Base-by-base conservation (phyloP, 345 rosid species). In the Camelina sativa region DNA sequence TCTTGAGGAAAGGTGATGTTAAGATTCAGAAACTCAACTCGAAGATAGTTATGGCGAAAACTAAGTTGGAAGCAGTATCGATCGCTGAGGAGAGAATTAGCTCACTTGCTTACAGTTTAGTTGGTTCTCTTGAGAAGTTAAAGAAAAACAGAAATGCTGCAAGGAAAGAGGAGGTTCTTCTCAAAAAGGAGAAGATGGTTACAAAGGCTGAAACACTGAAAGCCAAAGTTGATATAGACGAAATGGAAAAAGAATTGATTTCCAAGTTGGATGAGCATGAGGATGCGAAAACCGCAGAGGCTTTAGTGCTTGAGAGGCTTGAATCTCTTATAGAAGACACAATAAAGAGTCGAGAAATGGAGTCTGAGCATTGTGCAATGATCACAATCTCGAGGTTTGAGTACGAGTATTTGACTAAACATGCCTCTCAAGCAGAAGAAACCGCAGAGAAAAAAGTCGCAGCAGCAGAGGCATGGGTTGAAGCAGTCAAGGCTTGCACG, bases 391-490 rank as follows among this genome's bases (percentile, higher is more conserved):
- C 91, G 6, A 85, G 82, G 72, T 91, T 89, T 22, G 97, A 93
- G 74, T 88, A 85, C 0, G 91, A 91, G 50, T 93, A 89, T 81
- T 68, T 91, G 76, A 88, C 66, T 1, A 88, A 86, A 55, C 83
- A 83, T 19, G 91, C 89, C 8, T 82, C 47, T n/a, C 71, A 56
- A 54, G 97, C 96, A 1, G 88, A 88, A 78, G 96, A 93, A 75
- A 82, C 87, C 7, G 97, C 97, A 5, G 93, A 84, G 70, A 86
- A 87, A 71, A 91, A 93, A 78, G 85, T 91, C 28, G 89, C 85
- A 10, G 97, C 98, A 20, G 91, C 96, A 50, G 83, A 83, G 81
- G 93, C 97, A 1, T 93, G 98, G 96, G 79, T 86, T n/a, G 90
- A 89, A 76, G 93, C 96, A 68, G 34, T 91, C 35, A 87, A 81